Conservation (phyloP, 306 rosid genomes). For the Gastrolobium villosum region DNA sequence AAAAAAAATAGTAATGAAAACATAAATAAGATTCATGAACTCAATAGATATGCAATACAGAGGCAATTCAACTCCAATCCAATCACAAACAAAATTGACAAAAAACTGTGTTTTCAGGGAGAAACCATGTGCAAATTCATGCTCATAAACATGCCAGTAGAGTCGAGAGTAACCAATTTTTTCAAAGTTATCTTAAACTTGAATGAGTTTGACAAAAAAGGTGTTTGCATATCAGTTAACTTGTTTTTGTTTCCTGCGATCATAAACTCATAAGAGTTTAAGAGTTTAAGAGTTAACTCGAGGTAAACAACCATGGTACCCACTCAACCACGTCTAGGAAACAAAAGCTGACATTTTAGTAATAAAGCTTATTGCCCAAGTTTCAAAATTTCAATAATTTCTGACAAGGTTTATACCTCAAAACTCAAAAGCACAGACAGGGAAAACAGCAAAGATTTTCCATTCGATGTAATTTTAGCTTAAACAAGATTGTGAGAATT, state of each 20-base stretch:
- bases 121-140: neutral
- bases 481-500: neutral
- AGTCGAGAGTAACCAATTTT: neutral
- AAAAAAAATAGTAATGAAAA: no score
- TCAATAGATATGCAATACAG: no score
- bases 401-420: neutral
- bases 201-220: no score
- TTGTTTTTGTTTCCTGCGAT: neutral
- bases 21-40: no score
- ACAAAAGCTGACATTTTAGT: constrained; percentile 1
- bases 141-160: neutral
- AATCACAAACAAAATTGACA: neutral
- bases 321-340: neutral
- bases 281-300: constrained; percentile 16
- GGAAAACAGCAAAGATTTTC: neutral
- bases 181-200: neutral
- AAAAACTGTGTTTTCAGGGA: constrained; percentile 3
- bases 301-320: neutral
- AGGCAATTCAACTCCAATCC: no score
- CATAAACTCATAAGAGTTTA: constrained; percentile 19
- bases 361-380: neutral
- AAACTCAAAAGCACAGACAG: constrained; percentile 1
- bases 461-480: constrained; percentile 13
- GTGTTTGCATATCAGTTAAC: neutral
- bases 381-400: constrained; percentile 18